Base-by-base conservation (phyloP, 75 land plant genomes). In the Picea glauca region DNA sequence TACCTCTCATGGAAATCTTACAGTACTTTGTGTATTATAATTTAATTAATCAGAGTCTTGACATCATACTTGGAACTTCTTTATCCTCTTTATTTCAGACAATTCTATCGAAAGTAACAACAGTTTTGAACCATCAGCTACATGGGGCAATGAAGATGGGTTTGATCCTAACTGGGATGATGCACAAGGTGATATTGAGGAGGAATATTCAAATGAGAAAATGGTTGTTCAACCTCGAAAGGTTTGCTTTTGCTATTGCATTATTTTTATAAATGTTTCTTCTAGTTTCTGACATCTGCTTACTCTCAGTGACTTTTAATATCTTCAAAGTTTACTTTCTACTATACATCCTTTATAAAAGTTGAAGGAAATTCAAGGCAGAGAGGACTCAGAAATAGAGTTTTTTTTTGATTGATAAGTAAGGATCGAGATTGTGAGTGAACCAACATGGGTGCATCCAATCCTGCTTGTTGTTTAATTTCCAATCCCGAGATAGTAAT, bases 151-250 rank as follows among this genome's bases (percentile, higher is more conserved):
- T 81, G 84, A 86, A 21, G 78, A 73, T 78, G 84, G 31, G 18
- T 72, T 68, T 80, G 82, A 75, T 74, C 85, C 82, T 46, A 81
- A 80, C 62, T 92, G 84, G 89, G 93, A 88, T 81, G 87, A 85
- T 82, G 92, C 80, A 59, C 70, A 84, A 82, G 79, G 21, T 68
- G 78, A 81, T 21, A 85, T 85, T 85, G 95, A 91, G 81, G 78
- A 65, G 17, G 98, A 92, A 35, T 90, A 88, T 58, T 72, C 80
- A 2, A 72, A 75, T 58, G 75, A 20, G 50, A 70, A 73, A 33
- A 84, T 94, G 80, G 85, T 96, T 40, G 75, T 86, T 62, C 92
- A 87, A 70, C 98, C 98, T 70, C 90, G 93, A 30, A 91, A 94
- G 94, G 99, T 96, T 59, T 32, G 32, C 1, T 18, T 26, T 77